These are phyloP conservation scores for Phytophthora sojae DNA, from an alignment of 352 stramenopile species.

Conservation along the genomic window DNA sequence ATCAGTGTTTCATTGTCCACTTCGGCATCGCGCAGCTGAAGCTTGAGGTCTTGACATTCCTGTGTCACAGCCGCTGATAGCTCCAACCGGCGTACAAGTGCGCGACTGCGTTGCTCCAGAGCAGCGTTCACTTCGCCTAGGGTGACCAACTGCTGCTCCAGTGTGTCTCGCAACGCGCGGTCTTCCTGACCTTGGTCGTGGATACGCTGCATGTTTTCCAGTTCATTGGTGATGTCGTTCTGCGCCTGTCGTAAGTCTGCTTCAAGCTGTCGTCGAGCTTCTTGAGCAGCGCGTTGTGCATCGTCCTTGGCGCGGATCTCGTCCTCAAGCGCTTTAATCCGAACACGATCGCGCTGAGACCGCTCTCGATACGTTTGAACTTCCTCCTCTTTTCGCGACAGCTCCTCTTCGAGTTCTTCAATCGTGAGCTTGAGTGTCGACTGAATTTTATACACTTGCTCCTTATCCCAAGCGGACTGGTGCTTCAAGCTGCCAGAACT, in stretches of 20 bases:
- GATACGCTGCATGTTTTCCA: conserved; percentile 56
- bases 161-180: conserved; percentile 51
- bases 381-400: conserved; percentile 72
- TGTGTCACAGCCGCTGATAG: conserved; percentile 51
- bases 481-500: conserved; percentile 11
- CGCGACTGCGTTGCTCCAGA: conserved; percentile 73
- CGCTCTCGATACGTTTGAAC: conserved; percentile 53
- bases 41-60: conserved; percentile 72
- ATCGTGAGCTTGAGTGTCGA: conserved; percentile 75
- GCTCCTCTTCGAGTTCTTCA: conserved; percentile 82
- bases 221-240: conserved; percentile 58
- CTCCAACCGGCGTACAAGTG: conserved; percentile 72
- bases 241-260: conserved; percentile 63
- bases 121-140: conserved; percentile 81
- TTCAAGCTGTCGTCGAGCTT: conserved; percentile 56
- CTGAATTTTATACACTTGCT: conserved; percentile 79
- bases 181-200: conserved; percentile 62
- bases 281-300: conserved; percentile 37
- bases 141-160: conserved; percentile 74
- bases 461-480: conserved; percentile 68
- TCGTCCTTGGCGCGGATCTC: conserved; percentile 57
- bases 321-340: conserved; percentile 65
- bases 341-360: conserved; percentile 58
- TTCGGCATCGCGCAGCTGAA: conserved; percentile 65
- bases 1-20: conserved; percentile 79